These are phyloP conservation scores for Letharia lupina DNA, from an alignment of 495 filamentous ascomycete species.

Conservation along the genomic window DNA sequence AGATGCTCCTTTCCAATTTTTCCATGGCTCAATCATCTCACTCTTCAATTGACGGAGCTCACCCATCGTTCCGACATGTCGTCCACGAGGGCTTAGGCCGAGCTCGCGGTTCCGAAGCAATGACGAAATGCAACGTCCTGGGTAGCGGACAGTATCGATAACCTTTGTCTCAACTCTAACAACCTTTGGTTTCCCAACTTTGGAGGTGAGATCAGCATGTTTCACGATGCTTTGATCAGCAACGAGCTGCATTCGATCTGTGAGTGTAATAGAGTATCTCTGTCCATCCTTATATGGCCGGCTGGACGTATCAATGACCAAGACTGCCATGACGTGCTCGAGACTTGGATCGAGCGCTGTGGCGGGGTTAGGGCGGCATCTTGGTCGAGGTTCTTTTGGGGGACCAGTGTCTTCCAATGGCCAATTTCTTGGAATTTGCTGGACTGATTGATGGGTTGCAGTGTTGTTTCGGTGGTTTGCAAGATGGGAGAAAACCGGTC, in stretches of 20 bases:
- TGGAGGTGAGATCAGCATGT: not conserved
- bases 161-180: constrained; percentile 11
- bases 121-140: constrained; percentile 3
- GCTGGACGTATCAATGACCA: not conserved
- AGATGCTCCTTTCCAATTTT: constrained; percentile 45
- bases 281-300: not conserved
- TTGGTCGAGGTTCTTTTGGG: not conserved
- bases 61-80: constrained; percentile 7
- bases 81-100: constrained; percentile 7
- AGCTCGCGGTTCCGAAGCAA: constrained; percentile 23
- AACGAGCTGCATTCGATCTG: not conserved
- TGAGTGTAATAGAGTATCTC: not conserved
- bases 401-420: not conserved
- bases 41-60: constrained; percentile 23
- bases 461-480: not conserved
- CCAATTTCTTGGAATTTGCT: not conserved
- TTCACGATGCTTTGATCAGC: not conserved
- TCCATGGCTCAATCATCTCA: constrained; percentile 31
- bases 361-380: not conserved
- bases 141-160: constrained; percentile 13
- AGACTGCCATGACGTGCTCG: constrained; percentile 1
- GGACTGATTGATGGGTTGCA: not conserved
- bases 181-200: not conserved
- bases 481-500: not conserved
- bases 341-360: constrained; percentile 9